Conservation (phyloP, 495 filamentous ascomycete genomes). For the Aspergillus indologenus region DNA sequence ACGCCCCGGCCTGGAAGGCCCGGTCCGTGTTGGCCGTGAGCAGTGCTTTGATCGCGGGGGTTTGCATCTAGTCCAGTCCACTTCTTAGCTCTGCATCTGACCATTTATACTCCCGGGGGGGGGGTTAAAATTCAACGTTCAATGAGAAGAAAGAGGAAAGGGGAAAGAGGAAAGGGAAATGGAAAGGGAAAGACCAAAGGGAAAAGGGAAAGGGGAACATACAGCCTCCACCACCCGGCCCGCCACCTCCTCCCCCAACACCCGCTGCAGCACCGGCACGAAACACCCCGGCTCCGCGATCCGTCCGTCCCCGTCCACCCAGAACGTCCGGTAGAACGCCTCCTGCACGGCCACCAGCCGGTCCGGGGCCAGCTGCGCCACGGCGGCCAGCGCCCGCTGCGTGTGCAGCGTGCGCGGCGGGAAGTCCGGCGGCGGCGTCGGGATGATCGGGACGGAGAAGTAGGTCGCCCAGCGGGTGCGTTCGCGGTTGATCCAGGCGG, state of each 20-base stretch:
- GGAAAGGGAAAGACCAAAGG: too few relatives aligned
- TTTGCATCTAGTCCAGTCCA: conserved; percentile 28
- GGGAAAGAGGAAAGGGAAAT: too few relatives aligned
- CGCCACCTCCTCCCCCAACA: conserved; percentile 50
- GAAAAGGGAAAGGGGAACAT: conserved; percentile 10
- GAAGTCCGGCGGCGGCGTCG: conserved; percentile 52
- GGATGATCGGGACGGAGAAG: conserved; percentile 59
- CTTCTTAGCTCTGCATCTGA: conserved; percentile 10
- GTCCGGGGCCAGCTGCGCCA: conserved; percentile 37
- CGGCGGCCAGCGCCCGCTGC: conserved; percentile 46
- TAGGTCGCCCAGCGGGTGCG: conserved; percentile 57
- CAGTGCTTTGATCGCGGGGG: conserved; percentile 50
- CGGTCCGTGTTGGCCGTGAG: conserved; percentile 54
- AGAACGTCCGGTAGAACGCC: conserved; percentile 55
- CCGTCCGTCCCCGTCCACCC: conserved; percentile 47
- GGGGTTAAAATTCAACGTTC: too few relatives aligned
- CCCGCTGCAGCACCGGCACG: conserved; percentile 37
- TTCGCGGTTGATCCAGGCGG: conserved; percentile 58
- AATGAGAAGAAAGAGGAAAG: too few relatives aligned
- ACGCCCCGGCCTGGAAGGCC: conserved; percentile 60
- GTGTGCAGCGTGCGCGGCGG: conserved; percentile 54
- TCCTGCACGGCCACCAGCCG: conserved; percentile 45
- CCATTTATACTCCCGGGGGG: neutral
- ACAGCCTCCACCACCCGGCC: conserved; percentile 39
- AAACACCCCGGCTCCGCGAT: conserved; percentile 52